phyloP scores from a whole-genome alignment of 2,329 filamentous ascomycete genomes.

The Purpureocillium takamizusanense region DNA sequence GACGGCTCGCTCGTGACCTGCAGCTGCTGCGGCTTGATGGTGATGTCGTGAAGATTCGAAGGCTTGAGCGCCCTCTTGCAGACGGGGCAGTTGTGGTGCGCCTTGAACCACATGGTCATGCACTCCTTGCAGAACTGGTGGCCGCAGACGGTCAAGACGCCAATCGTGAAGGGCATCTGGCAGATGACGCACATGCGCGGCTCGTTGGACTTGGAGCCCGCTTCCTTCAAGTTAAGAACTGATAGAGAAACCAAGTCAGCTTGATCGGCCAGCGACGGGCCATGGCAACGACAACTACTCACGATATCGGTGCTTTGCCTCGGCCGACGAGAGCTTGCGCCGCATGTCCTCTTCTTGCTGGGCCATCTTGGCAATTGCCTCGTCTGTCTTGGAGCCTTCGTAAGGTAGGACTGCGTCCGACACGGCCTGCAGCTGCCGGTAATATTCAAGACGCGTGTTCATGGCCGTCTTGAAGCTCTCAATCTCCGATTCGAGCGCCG shows the following conservation, averaged over 20 bases:
- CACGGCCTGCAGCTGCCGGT: slow-evolving; percentile 81
- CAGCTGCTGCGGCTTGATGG: slow-evolving; percentile 67
- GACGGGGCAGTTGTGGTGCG: slow-evolving; percentile 69
- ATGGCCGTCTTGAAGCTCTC: slow-evolving; percentile 69
- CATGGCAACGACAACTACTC: slow-evolving; percentile 16
- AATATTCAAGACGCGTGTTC: slow-evolving; percentile 83
- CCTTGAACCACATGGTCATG: slow-evolving; percentile 67
- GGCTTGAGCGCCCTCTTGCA: slow-evolving; percentile 64
- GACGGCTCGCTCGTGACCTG: slow-evolving; percentile 42
- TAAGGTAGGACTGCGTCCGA: slow-evolving; percentile 78
- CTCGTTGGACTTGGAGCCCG: slow-evolving; percentile 54
- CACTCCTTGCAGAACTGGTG: slow-evolving; percentile 91
- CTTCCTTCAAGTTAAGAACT: slow-evolving; percentile 45
- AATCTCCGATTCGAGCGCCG: slow-evolving; percentile 56
- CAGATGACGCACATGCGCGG: slow-evolving; percentile 80
- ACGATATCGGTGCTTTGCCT: slow-evolving; percentile 69
- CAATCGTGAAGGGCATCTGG: slow-evolving; percentile 64
- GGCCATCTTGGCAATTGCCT: slow-evolving; percentile 24
- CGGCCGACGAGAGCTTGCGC: slow-evolving; percentile 50
- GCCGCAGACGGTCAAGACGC: slow-evolving; percentile 77
- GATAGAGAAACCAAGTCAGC: neutral
- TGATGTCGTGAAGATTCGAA: slow-evolving; percentile 75
- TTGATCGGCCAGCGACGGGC: neutral
- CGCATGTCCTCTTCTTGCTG: slow-evolving; percentile 32
- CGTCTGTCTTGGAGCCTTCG: slow-evolving; percentile 52